Evolutionary conservation across 192 early-diverging fungal species (phyloP), one percentile per base, ranked within the genome.

Genomic region (Coemansia sp.): DNA sequence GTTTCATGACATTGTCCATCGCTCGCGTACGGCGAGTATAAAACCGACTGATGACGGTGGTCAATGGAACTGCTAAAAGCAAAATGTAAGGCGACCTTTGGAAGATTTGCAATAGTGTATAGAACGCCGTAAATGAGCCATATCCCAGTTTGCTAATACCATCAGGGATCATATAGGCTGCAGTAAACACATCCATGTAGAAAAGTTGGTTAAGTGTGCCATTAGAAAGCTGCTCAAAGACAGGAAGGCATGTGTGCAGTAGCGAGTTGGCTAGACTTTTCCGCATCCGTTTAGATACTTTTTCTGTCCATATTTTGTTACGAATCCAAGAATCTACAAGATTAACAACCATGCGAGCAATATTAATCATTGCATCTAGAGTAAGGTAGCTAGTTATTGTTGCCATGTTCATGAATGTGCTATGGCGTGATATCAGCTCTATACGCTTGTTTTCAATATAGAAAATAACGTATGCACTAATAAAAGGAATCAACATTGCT

Each of bases 351-450:
- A 38, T 23, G 30, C 30, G 50, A 0, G 50, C 2, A 2, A 52
- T 13, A 3, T 30, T 37, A 17, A 52, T 27, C 2, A n/a, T 9
- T 5, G 50, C 50, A 30, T 30, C 18, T 4, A 52, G 17, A 1
- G 33, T 5, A 11, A 52, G 33, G 37, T 30, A 52, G 7, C 4
- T 37, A 1, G 25, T 17, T 5, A 52, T 17, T n/a, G 50, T 33
- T 4, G 25, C 24, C 24, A 52, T 9, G 33, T 30, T 52, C 34
- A 52, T 30, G 3, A 15, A 15, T 1, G 24, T 23, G 25, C 33
- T 52, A 27, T 52, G 25, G 1, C 15, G 25, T 10, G 50, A 17
- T 52, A 52, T 52, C 30, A 52, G 50, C 12, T 52, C 50, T 17
- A 52, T 37, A 9, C 50, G 50, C 17, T 15, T 52, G 34, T 37